These are phyloP conservation scores for Phytophthora capsici DNA, from an alignment of 352 stramenopile species.

Conservation along the genomic window DNA sequence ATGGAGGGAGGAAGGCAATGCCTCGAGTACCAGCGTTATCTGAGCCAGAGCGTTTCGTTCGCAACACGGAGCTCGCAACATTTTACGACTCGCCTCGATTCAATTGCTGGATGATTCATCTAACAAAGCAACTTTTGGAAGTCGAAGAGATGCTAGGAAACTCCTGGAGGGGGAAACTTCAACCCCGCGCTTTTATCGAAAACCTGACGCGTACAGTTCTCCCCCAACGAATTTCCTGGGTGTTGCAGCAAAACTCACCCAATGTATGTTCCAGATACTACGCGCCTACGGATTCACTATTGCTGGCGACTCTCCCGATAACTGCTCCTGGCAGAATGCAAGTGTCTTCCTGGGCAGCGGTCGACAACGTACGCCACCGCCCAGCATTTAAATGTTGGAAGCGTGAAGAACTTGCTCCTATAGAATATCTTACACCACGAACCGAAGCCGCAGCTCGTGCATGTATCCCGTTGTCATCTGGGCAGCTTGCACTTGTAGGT, in stretches of 20 bases:
- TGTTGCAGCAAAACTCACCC: constrained; percentile 51
- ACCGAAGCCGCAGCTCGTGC: constrained; percentile 47
- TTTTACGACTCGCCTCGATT: constrained; percentile 36
- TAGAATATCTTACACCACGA: constrained; percentile 73
- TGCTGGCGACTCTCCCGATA: constrained; percentile 52
- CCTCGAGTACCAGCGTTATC: constrained; percentile 44
- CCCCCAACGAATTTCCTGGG: constrained; percentile 58
- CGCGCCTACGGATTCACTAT: constrained; percentile 55
- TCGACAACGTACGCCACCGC: constrained; percentile 69
- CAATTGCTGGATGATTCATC: constrained; percentile 47
- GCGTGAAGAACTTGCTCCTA: constrained; percentile 38
- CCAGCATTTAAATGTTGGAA: constrained; percentile 75
- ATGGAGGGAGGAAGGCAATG: constrained; percentile 67
- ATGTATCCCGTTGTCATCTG: constrained; percentile 60
- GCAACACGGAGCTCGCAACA: constrained; percentile 62
- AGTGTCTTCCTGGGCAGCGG: constrained; percentile 53
- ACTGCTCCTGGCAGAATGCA: constrained; percentile 62
- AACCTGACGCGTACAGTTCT: constrained; percentile 49
- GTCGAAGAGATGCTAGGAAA: constrained; percentile 62
- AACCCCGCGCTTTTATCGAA: constrained; percentile 48
- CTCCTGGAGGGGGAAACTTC: constrained; percentile 60
- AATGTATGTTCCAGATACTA: constrained; percentile 61
- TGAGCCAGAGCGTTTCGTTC: constrained; percentile 50
- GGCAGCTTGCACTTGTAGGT: constrained; percentile 48
- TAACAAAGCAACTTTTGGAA: constrained; percentile 65